Evolutionary conservation across 2,329 filamentous ascomycete species (phyloP), one percentile per base, ranked within the genome.

Genomic region (Diaporthe batatas): DNA sequence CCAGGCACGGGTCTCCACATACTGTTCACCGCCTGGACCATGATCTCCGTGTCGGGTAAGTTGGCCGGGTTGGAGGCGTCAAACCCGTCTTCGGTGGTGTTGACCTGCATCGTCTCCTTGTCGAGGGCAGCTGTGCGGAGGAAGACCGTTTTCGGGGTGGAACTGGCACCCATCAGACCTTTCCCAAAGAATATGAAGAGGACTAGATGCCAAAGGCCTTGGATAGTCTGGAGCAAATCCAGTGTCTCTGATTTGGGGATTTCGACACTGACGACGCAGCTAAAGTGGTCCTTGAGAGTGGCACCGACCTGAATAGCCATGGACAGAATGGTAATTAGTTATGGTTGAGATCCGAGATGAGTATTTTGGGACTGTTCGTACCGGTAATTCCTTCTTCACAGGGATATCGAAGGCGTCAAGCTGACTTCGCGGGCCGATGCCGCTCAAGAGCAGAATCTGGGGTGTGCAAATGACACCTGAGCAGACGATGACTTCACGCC

Each of bases 21-120:
- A 16, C 75, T 71, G 0, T 82, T 80, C 3, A 81, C 79, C 76
- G 83, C 83, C 69, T 83, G 80, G 12, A 86, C 73, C 74, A 86
- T 79, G 62, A 81, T 73, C 69, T 82, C 80, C 23, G 79, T 65
- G 29, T 82, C 78, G 3, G 81, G 80, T 0, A 80, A 21, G 68
- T 82, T 49, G 21, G 44, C 44, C 3, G 44, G 21, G n/a, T 49
- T 49, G 3, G 44, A 49, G 44, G 44, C 44, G 44, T 49, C 44
- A n/a, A 49, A 49, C 12, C 44, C 44, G 44, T 49, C 80, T 47
- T 72, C 68, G 10, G 77, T 79, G 71, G 79, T 47, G 8, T 47
- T n/a, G 59, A 79, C 68, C 5, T 65, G 72, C 77, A 81, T 77
- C 2, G 78, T 79, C 21, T 75, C 54, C 18, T 77, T 73, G 65